Conservation (phyloP, 495 filamentous ascomycete genomes). For the Aspergillus sclerotioniger region DNA sequence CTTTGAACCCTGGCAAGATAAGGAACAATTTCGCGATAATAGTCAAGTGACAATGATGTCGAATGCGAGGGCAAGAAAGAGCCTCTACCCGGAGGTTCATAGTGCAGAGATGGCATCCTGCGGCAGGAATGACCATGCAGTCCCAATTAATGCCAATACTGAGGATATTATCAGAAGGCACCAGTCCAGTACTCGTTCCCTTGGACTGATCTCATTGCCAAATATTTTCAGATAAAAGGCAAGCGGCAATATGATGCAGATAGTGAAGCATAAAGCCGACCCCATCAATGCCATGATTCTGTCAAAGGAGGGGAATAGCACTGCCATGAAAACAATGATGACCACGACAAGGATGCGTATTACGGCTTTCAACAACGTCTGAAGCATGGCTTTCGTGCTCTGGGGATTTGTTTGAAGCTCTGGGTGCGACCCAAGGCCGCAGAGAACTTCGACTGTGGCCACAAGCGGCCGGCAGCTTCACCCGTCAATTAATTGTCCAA, state of each 20-base stretch:
- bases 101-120: constrained; percentile 50
- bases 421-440: constrained; percentile 57
- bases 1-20: constrained; percentile 66
- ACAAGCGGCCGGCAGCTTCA: constrained; percentile 76
- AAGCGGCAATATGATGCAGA: constrained; percentile 87
- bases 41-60: constrained; percentile 35
- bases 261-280: constrained; percentile 85
- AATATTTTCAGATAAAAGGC: constrained; percentile 94
- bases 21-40: constrained; percentile 90
- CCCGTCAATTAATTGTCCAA: constrained; percentile 18
- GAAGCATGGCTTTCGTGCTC: constrained; percentile 56
- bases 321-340: constrained; percentile 65
- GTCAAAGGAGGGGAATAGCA: constrained; percentile 86
- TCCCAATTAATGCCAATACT: constrained; percentile 71
- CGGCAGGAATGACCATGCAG: constrained; percentile 84
- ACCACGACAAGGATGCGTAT: constrained; percentile 60
- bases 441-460: constrained; percentile 75
- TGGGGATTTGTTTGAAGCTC: constrained; percentile 34
- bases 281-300: constrained; percentile 93
- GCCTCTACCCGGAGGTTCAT: constrained; percentile 4
- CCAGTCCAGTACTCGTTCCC: constrained; percentile 67
- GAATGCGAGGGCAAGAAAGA: constrained; percentile 4
- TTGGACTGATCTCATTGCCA: constrained; percentile 64
- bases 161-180: constrained; percentile 66
- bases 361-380: constrained; percentile 53